Percentiles rank a stretch among this genome's conserved stretches.
These are phyloP conservation scores for Picochlorum sp. DNA, from an alignment of 139 green algal genomes.

Conservation along the genomic window DNA sequence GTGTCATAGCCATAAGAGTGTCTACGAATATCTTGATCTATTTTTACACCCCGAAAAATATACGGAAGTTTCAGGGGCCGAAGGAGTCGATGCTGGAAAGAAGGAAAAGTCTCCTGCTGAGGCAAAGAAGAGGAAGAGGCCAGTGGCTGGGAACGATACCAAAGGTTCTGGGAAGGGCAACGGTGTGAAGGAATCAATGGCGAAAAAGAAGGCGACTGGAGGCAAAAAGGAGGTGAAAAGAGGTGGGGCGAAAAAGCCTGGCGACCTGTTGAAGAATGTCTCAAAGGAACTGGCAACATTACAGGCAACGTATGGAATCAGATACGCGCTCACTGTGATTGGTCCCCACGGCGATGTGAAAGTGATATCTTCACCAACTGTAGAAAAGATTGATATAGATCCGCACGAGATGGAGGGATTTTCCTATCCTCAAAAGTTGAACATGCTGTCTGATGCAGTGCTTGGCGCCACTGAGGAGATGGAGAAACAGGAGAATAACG, in stretches of 20 bases:
- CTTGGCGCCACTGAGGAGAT: not conserved
- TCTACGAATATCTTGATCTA: slow-evolving; percentile 13
- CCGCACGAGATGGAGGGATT: not conserved
- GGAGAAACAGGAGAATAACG: not conserved
- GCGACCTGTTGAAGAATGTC: not conserved
- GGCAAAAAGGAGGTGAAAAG: not conserved
- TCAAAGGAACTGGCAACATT: slow-evolving; percentile 14
- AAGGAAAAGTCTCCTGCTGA: not conserved
- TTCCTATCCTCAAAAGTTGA: not conserved
- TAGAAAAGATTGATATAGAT: not conserved
- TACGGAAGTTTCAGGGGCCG: not conserved
- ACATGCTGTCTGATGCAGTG: not conserved
- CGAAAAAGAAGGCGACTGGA: slow-evolving; percentile 6
- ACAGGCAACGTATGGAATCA: slow-evolving; percentile 13
- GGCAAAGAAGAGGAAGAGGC: not conserved
- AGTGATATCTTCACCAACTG: slow-evolving; percentile 12
- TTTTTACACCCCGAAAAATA: slow-evolving; percentile 12
- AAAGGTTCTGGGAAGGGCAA: not conserved
- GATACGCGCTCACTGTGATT: slow-evolving; percentile 17
- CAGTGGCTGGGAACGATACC: not conserved
- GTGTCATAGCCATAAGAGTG: slow-evolving; percentile 6
- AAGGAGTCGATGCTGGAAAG: not conserved
- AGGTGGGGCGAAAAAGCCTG: not conserved
- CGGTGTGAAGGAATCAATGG: not conserved
- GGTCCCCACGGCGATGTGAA: slow-evolving; percentile 2